phyloP scores from a whole-genome alignment of 805 yeast species.

The Yamadazyma kitorensis region DNA sequence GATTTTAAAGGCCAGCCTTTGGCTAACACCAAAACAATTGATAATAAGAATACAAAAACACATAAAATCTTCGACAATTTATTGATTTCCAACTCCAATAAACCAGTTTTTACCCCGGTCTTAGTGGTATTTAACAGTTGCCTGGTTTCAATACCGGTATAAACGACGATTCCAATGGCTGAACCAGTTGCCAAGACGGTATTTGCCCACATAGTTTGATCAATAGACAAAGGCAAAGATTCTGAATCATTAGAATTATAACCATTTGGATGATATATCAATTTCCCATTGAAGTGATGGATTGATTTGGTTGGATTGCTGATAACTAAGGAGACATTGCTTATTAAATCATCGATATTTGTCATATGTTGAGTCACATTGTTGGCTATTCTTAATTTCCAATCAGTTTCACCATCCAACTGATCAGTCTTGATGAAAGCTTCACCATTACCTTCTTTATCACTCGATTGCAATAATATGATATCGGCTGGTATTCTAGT shows the following conservation, averaged over 20 bases:
- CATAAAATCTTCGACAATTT: constrained; percentile 84
- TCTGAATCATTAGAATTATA: constrained; percentile 21
- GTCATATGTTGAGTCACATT: constrained; percentile 61
- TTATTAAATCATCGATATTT: constrained; percentile 48
- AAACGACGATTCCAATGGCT: constrained; percentile 82
- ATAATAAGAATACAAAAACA: constrained; percentile 75
- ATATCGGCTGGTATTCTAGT: constrained; percentile 92
- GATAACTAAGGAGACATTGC: constrained; percentile 55
- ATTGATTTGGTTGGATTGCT: constrained; percentile 84
- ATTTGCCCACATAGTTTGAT: constrained; percentile 97
- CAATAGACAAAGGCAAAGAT: constrained; percentile 69
- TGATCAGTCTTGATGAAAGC: constrained; percentile 95
- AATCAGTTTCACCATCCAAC: constrained; percentile 97
- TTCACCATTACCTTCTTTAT: constrained; percentile 71
- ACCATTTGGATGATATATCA: constrained; percentile 46
- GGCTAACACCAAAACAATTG: constrained; percentile 72
- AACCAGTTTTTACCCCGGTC: constrained; percentile 84
- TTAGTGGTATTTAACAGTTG: constrained; percentile 91
- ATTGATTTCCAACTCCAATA: constrained; percentile 89
- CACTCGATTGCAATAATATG: constrained; percentile 75
- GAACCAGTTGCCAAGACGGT: constrained; percentile 95
- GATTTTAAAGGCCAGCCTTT: constrained; percentile 61
- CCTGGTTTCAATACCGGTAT: constrained; percentile 91
- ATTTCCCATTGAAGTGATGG: constrained; percentile 74
- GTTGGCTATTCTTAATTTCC: constrained; percentile 87